phyloP scores from a whole-genome alignment of 805 yeast species.

The Starmerella floricola region DNA sequence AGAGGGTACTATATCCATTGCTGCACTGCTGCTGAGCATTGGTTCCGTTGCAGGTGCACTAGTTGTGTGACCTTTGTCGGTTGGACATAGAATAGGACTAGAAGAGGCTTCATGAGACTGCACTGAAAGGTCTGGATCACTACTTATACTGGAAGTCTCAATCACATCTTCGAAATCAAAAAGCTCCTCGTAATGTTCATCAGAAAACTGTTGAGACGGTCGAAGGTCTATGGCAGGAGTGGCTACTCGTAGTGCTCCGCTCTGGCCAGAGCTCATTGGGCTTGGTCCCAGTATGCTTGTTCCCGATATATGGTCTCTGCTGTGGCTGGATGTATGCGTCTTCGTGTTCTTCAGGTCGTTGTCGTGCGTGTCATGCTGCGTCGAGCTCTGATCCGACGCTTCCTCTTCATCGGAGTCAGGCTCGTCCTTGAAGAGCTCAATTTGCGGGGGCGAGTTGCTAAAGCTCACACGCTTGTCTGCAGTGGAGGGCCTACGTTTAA shows the following conservation, averaged over 20 bases:
- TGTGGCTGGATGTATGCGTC: too few species aligned
- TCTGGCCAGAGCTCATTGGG: too few species aligned
- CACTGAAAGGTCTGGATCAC: not conserved
- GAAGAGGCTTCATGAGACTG: not conserved
- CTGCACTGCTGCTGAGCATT: conserved; percentile 10
- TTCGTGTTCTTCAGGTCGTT: too few species aligned
- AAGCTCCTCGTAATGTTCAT: conserved; percentile 7
- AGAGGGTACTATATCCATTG: conserved; percentile 11
- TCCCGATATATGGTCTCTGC: too few species aligned
- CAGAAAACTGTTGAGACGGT: too few species aligned
- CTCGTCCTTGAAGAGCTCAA: conserved; percentile 5
- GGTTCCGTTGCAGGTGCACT: not conserved
- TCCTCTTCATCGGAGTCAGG: not conserved
- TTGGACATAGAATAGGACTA: not conserved
- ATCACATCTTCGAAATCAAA: conserved; percentile 14
- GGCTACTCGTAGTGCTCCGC: too few species aligned
- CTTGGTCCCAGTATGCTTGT: too few species aligned
- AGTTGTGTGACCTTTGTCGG: not conserved
- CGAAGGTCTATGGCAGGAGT: too few species aligned
- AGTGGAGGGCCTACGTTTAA: conserved; percentile 20
- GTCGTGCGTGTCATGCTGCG: not conserved
- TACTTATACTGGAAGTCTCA: not conserved
- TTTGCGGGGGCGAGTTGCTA: conserved; percentile 18
- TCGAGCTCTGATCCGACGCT: not conserved
- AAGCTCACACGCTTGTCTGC: conserved; percentile 22